Evolutionary conservation across 2,329 filamentous ascomycete genomes (phyloP).

Genomic region (Ilyonectria destructans): DNA sequence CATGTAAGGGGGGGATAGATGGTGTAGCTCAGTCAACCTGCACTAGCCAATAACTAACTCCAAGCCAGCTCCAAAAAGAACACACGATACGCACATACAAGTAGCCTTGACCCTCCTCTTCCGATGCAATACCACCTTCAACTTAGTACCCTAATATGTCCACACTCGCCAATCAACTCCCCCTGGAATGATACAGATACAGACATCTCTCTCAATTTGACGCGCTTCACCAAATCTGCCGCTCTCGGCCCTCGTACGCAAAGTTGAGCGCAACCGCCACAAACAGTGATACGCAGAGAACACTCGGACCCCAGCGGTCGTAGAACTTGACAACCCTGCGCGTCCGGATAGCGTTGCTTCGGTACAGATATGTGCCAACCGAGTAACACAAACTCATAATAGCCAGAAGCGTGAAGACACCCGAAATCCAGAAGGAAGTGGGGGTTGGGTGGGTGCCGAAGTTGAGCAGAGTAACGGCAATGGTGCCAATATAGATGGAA

Average conservation of each 20-base stretch:
- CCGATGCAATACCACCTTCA: slow-evolving; percentile 26
- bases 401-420: slow-evolving; percentile 87
- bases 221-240: slow-evolving; percentile 65
- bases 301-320: slow-evolving; percentile 87
- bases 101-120: slow-evolving; percentile 12
- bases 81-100: slow-evolving; percentile 4
- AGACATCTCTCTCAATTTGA: slow-evolving; percentile 6
- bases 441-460: slow-evolving; percentile 75
- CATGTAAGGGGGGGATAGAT: not conserved
- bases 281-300: slow-evolving; percentile 82
- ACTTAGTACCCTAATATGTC: slow-evolving; percentile 7
- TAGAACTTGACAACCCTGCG: slow-evolving; percentile 92
- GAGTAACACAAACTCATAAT: slow-evolving; percentile 86
- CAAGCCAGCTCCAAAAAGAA: slow-evolving; percentile 7
- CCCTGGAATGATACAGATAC: slow-evolving; percentile 23
- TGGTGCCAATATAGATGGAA: slow-evolving; percentile 92
- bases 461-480: slow-evolving; percentile 88
- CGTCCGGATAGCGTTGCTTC: slow-evolving; percentile 87
- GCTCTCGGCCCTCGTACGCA: slow-evolving; percentile 79
- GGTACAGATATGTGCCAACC: slow-evolving; percentile 88
- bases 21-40: slow-evolving; percentile 22
- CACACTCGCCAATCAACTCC: slow-evolving; percentile 30
- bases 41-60: slow-evolving; percentile 31
- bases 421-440: slow-evolving; percentile 78
- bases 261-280: slow-evolving; percentile 86